Conservation (phyloP, 257 asterid species). For the Apocynum venetum region DNA sequence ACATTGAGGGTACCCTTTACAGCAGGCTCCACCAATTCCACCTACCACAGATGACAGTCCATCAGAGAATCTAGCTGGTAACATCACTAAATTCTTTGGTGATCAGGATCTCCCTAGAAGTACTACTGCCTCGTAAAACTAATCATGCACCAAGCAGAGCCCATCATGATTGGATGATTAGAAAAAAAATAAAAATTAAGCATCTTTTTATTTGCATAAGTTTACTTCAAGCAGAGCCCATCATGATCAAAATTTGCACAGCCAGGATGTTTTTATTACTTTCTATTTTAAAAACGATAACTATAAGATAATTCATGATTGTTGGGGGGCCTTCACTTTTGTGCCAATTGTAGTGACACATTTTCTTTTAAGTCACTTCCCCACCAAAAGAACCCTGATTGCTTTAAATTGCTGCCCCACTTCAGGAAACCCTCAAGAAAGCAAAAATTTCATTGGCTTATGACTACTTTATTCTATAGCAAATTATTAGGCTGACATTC, state of each 20-base stretch:
- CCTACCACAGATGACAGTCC: constrained; percentile 40
- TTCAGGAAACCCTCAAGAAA: background rate
- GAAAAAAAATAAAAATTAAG: background rate
- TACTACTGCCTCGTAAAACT: background rate
- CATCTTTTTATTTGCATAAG: background rate
- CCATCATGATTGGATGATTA: background rate
- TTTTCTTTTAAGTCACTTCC: background rate
- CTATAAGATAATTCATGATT: background rate
- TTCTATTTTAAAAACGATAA: background rate
- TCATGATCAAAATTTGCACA: background rate
- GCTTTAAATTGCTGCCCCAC: background rate
- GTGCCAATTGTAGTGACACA: background rate
- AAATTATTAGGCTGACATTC: background rate
- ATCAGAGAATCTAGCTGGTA: background rate
- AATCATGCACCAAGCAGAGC: background rate
- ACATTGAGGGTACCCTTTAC: constrained; percentile 65
- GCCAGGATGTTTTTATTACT: background rate
- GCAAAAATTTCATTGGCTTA: background rate
- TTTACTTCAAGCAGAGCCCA: background rate
- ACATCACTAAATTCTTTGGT: background rate
- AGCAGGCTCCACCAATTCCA: constrained; percentile 75
- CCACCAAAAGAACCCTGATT: background rate
- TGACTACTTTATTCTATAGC: background rate
- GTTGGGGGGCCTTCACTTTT: background rate
- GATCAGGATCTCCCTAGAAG: background rate